Evolutionary conservation across 345 rosid species (phyloP), one percentile per base, ranked within the genome.

Genomic region (Moricandia moricandioides): DNA sequence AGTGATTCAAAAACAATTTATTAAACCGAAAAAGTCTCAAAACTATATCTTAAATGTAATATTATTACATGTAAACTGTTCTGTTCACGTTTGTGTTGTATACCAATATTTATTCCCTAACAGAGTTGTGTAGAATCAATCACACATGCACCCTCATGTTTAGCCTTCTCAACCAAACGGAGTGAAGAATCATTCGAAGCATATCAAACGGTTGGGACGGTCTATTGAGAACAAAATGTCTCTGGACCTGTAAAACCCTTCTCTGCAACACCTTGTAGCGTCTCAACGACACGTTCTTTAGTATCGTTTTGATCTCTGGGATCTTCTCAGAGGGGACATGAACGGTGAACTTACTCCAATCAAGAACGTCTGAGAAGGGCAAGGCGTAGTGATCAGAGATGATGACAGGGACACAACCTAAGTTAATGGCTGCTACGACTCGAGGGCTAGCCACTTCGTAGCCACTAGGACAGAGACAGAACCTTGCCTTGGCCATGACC

Each of bases 401-500:
- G 18, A 86, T 64, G 39, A 84, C 85, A 1, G 88, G 88, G 60
- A 86, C 75, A 56, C 90, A 86, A 14, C 86, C 86, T 2, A 77
- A 72, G 60, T 72, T 61, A 27, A 84, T 82, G 13, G 88, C 66
- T 67, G 81, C 86, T 2, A 82, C 88, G 27, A 83, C 35, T 60
- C 88, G 80, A 2, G 86, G 90, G 60, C 86, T 84, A 8, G 89
- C 88, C 1, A 86, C 89, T 77, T 86, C 88, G 16, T 34, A 84
- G 37, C 89, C 89, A 40, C 89, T 84, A n/a, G 88, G 88, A 79
- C 89, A 83, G 7, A 86, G 71, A 68, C 89, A 86, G 57, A 83
- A 86, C 79, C 70, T 83, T 73, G 83, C 77, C 13, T 40, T 75
- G 5, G 80, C 71, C 86, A 86, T 83, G 8, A 81, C 47, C 37